phyloP scores from a whole-genome alignment of 805 yeast species.

The Yarrowia hollandica region DNA sequence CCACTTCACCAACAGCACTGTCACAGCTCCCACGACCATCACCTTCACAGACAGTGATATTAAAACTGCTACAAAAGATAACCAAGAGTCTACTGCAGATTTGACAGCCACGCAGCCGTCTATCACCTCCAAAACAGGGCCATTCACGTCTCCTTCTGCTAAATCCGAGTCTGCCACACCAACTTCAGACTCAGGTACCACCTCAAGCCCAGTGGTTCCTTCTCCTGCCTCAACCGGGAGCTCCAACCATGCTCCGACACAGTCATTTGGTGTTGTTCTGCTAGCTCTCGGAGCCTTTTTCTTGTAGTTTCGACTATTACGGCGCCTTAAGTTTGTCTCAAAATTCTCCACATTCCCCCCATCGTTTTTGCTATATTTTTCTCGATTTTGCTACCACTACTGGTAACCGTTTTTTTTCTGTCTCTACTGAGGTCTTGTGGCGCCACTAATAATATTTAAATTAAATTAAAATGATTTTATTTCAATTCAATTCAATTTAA shows the following conservation, averaged over 20 bases:
- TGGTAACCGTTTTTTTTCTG: no score
- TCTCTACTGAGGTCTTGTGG: no score
- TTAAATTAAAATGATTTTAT: no score
- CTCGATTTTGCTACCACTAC: no score
- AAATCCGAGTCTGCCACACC: background rate
- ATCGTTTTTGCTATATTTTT: background rate
- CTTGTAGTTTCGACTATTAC: no score
- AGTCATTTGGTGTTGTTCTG: background rate
- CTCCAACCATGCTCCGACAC: background rate
- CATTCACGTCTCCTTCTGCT: background rate
- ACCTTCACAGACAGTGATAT: background rate
- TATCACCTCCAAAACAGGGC: background rate
- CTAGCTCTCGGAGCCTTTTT: conserved; percentile 1
- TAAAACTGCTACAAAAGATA: background rate
- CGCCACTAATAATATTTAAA: no score
- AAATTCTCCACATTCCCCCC: no score
- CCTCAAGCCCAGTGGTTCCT: background rate
- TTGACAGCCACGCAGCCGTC: background rate
- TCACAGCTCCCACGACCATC: background rate
- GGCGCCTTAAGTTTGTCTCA: no score
- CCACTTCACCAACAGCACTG: background rate
- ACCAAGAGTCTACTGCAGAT: background rate
- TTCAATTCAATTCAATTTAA: no score
- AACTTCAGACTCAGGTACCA: background rate
- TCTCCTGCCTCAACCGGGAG: conserved; percentile 14